Evolutionary conservation across 371 early-diverging fungal species (phyloP), one percentile per base, ranked within the genome.

Genomic region (Umbelopsis sp.): DNA sequence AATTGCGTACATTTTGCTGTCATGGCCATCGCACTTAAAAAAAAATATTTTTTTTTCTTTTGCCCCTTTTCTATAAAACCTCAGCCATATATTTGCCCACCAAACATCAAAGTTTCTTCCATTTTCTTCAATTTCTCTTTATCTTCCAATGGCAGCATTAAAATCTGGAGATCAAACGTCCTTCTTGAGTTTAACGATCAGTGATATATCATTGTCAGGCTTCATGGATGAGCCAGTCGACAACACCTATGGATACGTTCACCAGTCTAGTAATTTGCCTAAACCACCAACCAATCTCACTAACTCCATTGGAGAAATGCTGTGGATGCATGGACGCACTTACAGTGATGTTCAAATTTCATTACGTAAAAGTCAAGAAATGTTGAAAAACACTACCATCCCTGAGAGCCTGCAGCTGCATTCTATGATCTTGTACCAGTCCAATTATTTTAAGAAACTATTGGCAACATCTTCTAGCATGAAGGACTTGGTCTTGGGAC

Each of bases 291-390:
- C 14, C 18, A 57, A 57, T 35, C 4, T 32, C 18, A 35, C 29
- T 16, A 57, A n/a, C 1, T 35, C 29, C 37, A 57, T 67, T 53
- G 67, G 67, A 29, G 67, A 50, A 50, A 50, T 67, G 44, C 20
- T 67, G 3, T 67, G 67, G 67, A 44, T 35, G 10, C 16, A 67
- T 52, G 52, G 52, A 14, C 20, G 41, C 16, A 20, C 52, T 24
- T 67, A 67, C 41, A 52, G 52, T 9, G 67, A 67, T 18, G 57
- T 67, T 35, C 67, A 52, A 50, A 44, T 67, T n/a, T 50, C 67
- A 25, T 52, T 67, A 14, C 29, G 52, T 20, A 52, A 67, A 37
- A 20, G 52, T 14, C 51, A 52, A 25, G 41, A 44, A 20, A 20
- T 67, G 16, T 32, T 52, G 11, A 50, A 53, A n/a, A 29, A 53